These are phyloP conservation scores for Nakazawaea pomicola DNA, from an alignment of 805 yeast species.

Conservation along the genomic window DNA sequence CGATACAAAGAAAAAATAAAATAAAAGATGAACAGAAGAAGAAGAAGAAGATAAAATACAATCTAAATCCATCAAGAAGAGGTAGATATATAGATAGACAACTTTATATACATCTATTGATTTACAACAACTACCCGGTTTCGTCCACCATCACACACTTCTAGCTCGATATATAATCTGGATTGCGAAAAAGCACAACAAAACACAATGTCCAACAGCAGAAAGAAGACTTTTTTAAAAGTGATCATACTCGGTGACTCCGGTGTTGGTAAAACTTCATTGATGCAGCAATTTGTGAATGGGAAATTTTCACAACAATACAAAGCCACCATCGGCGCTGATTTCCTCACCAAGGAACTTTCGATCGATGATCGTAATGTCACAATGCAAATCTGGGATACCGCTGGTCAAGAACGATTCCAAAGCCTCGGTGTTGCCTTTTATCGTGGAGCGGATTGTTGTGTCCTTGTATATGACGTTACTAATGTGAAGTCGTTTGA, in stretches of 20 bases:
- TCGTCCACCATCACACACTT: too few species aligned
- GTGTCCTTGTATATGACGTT: constrained; percentile 93
- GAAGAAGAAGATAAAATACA: too few species aligned
- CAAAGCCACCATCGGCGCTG: constrained; percentile 98
- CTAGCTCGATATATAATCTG: too few species aligned
- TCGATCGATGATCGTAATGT: constrained; percentile 78
- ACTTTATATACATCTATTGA: too few species aligned
- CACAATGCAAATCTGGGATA: constrained; percentile 92
- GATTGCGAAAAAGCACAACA: too few species aligned
- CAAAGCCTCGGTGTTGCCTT: constrained; percentile 96
- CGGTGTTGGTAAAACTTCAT: constrained; percentile 95
- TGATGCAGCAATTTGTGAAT: constrained; percentile 96
- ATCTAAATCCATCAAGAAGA: too few species aligned
- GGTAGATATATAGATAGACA: too few species aligned
- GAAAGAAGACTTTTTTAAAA: constrained; percentile 73
- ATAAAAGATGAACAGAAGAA: background rate
- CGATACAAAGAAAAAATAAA: too few species aligned
- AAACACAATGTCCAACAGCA: too few species aligned
- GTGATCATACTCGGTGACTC: constrained; percentile 95
- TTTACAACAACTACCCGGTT: too few species aligned
- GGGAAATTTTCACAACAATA: constrained; percentile 93
- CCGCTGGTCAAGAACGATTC: constrained; percentile 98
- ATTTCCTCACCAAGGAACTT: constrained; percentile 88
- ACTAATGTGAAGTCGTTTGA: constrained; percentile 93
- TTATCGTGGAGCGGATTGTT: constrained; percentile 97